Percentiles rank a stretch among this genome's conserved stretches.
Conservation (phyloP, 768 basidiomycete species). For the Pleurotus cornucopiae region DNA sequence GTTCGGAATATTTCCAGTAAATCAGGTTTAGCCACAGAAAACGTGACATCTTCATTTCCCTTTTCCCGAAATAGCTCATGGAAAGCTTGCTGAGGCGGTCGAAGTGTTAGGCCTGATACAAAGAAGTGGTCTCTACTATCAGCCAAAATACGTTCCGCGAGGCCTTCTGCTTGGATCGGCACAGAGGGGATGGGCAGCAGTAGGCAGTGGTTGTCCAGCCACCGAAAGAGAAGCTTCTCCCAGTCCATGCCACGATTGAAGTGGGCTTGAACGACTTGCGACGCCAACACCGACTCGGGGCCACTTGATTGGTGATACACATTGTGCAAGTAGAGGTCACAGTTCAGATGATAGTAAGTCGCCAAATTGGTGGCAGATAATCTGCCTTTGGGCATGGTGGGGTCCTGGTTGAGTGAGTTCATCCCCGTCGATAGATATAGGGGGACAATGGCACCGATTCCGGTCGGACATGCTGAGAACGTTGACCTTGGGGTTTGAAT, state of each 20-base stretch:
- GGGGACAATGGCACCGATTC: no score
- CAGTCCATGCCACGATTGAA: slow-evolving; percentile 41
- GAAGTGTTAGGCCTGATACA: slow-evolving; percentile 38
- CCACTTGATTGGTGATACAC: slow-evolving; percentile 25
- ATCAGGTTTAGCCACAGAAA: slow-evolving; percentile 47
- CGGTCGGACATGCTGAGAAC: no score
- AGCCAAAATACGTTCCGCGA: slow-evolving; percentile 37
- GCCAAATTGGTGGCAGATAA: slow-evolving; percentile 47
- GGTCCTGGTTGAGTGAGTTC: no score
- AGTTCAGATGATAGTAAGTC: slow-evolving; percentile 39
- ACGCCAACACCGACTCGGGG: slow-evolving; percentile 14
- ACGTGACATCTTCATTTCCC: slow-evolving; percentile 29
- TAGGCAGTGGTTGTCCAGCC: slow-evolving; percentile 35
- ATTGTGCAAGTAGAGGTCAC: slow-evolving; percentile 44
- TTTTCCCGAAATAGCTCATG: slow-evolving; percentile 26
- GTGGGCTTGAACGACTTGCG: slow-evolving; percentile 31
- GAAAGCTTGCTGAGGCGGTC: slow-evolving; percentile 34
- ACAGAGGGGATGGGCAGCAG: slow-evolving; percentile 35
- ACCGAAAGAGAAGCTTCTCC: slow-evolving; percentile 37
- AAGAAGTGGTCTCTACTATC: slow-evolving; percentile 43
- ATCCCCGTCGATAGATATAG: no score
- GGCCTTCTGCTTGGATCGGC: slow-evolving; percentile 26
- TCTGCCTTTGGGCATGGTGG: slow-evolving; percentile 1
- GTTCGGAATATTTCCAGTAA: slow-evolving; percentile 38
- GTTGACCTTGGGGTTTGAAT: no score